Evolutionary conservation across 1,284 basidiomycete species (phyloP), one percentile per base, ranked within the genome.

Genomic region (Cutaneotrichosporon cutaneum): DNA sequence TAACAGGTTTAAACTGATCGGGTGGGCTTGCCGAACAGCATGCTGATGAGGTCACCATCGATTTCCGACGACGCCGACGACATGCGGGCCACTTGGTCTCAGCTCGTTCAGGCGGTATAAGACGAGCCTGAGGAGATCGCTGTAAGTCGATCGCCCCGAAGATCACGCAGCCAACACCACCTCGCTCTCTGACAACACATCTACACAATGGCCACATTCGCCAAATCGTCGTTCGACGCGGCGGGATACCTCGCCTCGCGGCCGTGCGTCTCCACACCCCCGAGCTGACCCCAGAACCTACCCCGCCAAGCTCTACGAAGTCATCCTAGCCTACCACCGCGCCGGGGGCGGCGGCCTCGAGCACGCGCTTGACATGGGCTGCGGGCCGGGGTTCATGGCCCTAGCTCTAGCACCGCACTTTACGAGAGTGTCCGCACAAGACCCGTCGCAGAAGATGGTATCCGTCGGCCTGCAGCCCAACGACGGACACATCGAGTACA

Each of bases 391-490:
- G 33, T 76, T 76, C 60, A 65, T 88, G 50, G 90, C 89, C 0
- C 72, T 82, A 9, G 83, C 84, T 51, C 81, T 92, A 16, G 81
- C 82, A 0, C 81, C 72, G 0, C 64, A 61, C 0, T 94, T 94
- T 78, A 79, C 80, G 21, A 79, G 81, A 16, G 82, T 92, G 42
- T 77, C 87, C 10, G 92, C 88, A 0, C 77, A 89, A 16, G 92
- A 94, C 69, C 90, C 91, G 0, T 87, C 86, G 39, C 70, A 77
- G 18, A 83, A 83, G 33, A 94, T 94, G 92, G 81, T 94, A 30
- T 78, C 82, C 14, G 82, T 84, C 5, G 92, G 90, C 0, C 71
- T 72, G 11, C 72, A 66, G 39, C 70, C 72, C 4, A 35, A 33
- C 21, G 13, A 35, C 3, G 14, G n/a, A 9, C 42, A 45, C 13